Evolutionary conservation across 371 early-diverging fungal genomes (phyloP).

Genomic region (Mycotypha africana): DNA sequence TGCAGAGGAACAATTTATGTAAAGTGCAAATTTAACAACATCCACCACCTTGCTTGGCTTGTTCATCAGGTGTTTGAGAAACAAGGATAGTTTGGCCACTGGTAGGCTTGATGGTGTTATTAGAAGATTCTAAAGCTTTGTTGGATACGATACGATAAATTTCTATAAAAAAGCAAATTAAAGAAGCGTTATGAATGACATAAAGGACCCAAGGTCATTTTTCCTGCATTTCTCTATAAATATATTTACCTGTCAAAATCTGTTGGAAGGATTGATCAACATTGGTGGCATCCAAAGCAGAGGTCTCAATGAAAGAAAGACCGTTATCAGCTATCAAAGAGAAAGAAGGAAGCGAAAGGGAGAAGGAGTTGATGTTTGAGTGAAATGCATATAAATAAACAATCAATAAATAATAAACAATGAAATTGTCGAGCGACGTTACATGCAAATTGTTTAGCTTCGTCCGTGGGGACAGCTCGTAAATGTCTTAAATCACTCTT

Average conservation of each 20-base stretch:
- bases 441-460: constrained; percentile 76
- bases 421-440: constrained; percentile 1
- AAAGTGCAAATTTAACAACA: constrained; percentile 55
- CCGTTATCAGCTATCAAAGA: constrained; percentile 85
- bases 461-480: constrained; percentile 94
- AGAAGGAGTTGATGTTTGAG: no score
- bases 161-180: no score
- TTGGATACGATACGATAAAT: constrained; percentile 91
- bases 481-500: constrained; percentile 98
- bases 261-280: constrained; percentile 92
- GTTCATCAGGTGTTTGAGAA: constrained; percentile 57
- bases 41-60: constrained; percentile 71
- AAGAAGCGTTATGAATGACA: no score
- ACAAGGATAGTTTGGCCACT: constrained; percentile 77
- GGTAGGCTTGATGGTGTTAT: constrained; percentile 67
- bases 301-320: constrained; percentile 92
- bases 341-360: no score
- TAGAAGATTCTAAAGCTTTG: constrained; percentile 83
- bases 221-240: neutral
- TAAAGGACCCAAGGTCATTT: neutral
- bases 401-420: neutral
- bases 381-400: neutral
- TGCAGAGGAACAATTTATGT: neutral
- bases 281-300: constrained; percentile 90
- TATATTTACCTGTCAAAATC: constrained; percentile 75